phyloP scores from a whole-genome alignment of 192 early-diverging fungal species.

The Gaertneriomyces sp. region DNA sequence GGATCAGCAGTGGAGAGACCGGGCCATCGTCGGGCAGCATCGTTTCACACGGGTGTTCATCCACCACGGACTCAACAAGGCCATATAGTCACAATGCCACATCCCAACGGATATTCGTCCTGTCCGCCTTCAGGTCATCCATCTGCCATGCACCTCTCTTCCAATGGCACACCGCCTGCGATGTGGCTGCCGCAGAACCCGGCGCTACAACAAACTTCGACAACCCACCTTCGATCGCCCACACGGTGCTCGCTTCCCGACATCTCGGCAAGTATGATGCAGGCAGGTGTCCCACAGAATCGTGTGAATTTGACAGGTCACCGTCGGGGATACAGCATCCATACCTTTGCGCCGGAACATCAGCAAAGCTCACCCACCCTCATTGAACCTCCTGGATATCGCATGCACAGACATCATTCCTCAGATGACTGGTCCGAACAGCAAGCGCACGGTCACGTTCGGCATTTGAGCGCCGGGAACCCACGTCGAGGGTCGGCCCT shows the following conservation, averaged over 20 bases:
- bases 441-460: not conserved
- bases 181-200: not conserved
- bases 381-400: not conserved
- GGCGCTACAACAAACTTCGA: not conserved
- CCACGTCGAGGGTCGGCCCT: not conserved
- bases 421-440: too few species aligned
- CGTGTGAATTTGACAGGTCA: constrained; percentile 4
- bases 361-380: not conserved
- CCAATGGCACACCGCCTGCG: not conserved
- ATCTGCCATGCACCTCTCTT: too few species aligned
- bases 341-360: constrained; percentile 1
- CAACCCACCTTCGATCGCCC: not conserved
- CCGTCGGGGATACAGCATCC: constrained; percentile 22
- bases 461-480: not conserved
- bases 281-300: not conserved
- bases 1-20: not conserved
- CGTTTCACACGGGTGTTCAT: not conserved
- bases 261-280: not conserved
- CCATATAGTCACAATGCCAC: too few species aligned
- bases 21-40: constrained; percentile 14
- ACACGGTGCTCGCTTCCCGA: constrained; percentile 16
- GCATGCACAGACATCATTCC: not conserved
- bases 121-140: too few species aligned
- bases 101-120: too few species aligned
- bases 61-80: not conserved